Evolutionary conservation across 768 basidiomycete genomes (phyloP), one percentile per base, ranked within the genome.

Genomic region (Hypsizygus marmoreus): DNA sequence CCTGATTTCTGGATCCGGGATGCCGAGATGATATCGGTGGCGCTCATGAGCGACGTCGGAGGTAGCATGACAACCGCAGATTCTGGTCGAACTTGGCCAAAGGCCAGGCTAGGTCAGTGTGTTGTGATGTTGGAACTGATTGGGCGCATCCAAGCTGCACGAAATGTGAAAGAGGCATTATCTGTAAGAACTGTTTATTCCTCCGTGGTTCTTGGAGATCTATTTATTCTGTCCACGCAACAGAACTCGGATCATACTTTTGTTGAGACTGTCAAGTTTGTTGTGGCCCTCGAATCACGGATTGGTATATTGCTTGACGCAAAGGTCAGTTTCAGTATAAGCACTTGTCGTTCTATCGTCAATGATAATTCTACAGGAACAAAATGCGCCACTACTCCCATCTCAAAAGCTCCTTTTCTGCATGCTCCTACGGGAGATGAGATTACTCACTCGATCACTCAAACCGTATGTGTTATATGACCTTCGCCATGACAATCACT

Each of bases 1-100:
- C 72, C 77, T 2, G 80, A 81, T 49, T 80, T 83, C 54, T 89
- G 85, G 86, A 71, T 73, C 6, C 72, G 76, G 17, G 81, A 89
- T 59, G 70, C 81, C 5, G 88, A 89, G 54, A 90, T 91, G 87
- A 68, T 88, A 54, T 72, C 82, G 3, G 74, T 89, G 2, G 87
- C 83, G 8, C 58, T 89, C 31, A 76, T 85, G 73, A 80, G 76
- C 45, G 79, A 80, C 49, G 62, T 70, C 7, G 59, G 56, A 6
- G 64, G 59, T 42, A 51, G 58, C 41, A 63, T 54, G 43, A 50
- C 42, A 36, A 56, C 17, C 2, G 37, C 46, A 13, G 50, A 50
- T 12, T 34, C 41, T 5, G 50, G 17, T 5, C 40, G 47, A n/a
- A 40, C 57, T 17, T 80, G 77, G 77, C 76, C 71, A 3, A 70